Evolutionary conservation across 352 stramenopile genomes (phyloP).

Genomic region (Pythium graminicola): DNA sequence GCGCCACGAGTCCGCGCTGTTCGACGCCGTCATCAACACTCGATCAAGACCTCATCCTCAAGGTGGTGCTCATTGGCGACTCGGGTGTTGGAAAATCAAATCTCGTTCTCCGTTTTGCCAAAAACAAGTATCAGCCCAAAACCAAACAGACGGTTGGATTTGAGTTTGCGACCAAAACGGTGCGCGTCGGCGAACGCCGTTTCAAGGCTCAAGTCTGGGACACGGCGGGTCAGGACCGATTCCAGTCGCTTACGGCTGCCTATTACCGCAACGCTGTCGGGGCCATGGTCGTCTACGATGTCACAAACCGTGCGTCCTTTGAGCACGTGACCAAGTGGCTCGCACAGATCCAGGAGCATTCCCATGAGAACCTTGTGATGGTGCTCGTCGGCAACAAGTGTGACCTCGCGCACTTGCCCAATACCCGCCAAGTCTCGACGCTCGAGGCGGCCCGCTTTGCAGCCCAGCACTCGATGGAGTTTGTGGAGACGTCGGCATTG

Average conservation of each 20-base stretch:
- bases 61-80: slow-evolving; percentile 86
- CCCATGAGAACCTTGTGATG: slow-evolving; percentile 76
- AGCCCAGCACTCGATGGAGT: slow-evolving; percentile 75
- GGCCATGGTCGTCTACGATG: slow-evolving; percentile 91
- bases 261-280: slow-evolving; percentile 90
- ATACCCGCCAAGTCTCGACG: slow-evolving; percentile 79
- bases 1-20: slow-evolving; percentile 45
- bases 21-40: slow-evolving; percentile 26
- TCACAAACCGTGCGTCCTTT: slow-evolving; percentile 83
- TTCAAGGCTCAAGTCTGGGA: slow-evolving; percentile 89
- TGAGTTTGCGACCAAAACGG: slow-evolving; percentile 84
- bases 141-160: slow-evolving; percentile 82
- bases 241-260: slow-evolving; percentile 87
- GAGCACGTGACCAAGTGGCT: slow-evolving; percentile 76
- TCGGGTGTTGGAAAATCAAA: slow-evolving; percentile 86
- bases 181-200: slow-evolving; percentile 72
- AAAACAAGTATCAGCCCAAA: slow-evolving; percentile 81
- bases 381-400: slow-evolving; percentile 87
- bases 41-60: slow-evolving; percentile 65
- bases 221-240: slow-evolving; percentile 85
- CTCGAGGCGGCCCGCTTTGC: slow-evolving; percentile 81
- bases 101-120: slow-evolving; percentile 83
- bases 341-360: slow-evolving; percentile 73
- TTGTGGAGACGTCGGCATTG: slow-evolving; percentile 79
- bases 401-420: slow-evolving; percentile 66